These are phyloP conservation scores for Hygrophorus russula DNA, from an alignment of 768 basidiomycete species.

Conservation along the genomic window DNA sequence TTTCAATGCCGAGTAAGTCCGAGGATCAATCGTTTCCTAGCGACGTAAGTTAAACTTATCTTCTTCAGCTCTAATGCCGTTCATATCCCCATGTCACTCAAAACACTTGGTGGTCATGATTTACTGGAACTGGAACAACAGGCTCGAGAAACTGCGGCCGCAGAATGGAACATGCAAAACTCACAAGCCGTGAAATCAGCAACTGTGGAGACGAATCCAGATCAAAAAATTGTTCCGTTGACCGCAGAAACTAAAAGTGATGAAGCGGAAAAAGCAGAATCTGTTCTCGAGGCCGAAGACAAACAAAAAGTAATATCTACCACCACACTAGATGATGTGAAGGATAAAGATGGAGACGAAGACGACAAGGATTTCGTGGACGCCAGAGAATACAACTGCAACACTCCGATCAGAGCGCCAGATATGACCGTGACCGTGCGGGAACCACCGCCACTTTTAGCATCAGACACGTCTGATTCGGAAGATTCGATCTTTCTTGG, in stretches of 20 bases:
- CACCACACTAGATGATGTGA: background rate
- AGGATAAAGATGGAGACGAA: conserved; percentile 1
- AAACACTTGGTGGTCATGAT: conserved; percentile 5
- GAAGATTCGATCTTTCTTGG: conserved; percentile 21
- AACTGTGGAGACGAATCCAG: too few species aligned
- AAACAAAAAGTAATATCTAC: conserved; percentile 1
- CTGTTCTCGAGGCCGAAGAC: background rate
- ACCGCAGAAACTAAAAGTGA: too few species aligned
- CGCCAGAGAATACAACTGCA: background rate
- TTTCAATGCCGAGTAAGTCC: conserved; percentile 11
- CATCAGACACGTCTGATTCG: background rate
- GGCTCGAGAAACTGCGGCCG: too few species aligned
- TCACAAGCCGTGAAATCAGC: too few species aligned
- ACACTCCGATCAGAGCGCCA: too few species aligned
- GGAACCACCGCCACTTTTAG: background rate
- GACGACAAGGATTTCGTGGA: conserved; percentile 3
- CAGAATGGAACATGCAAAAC: background rate
- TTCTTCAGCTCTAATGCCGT: too few species aligned
- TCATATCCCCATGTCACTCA: too few species aligned
- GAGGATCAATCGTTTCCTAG: too few species aligned
- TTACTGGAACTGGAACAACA: background rate
- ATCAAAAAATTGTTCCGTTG: too few species aligned
- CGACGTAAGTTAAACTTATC: too few species aligned
- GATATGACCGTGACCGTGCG: too few species aligned
- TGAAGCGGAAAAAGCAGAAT: background rate